Evolutionary conservation across 192 early-diverging fungal species (phyloP).

Genomic region (Backusella psychrophila): DNA sequence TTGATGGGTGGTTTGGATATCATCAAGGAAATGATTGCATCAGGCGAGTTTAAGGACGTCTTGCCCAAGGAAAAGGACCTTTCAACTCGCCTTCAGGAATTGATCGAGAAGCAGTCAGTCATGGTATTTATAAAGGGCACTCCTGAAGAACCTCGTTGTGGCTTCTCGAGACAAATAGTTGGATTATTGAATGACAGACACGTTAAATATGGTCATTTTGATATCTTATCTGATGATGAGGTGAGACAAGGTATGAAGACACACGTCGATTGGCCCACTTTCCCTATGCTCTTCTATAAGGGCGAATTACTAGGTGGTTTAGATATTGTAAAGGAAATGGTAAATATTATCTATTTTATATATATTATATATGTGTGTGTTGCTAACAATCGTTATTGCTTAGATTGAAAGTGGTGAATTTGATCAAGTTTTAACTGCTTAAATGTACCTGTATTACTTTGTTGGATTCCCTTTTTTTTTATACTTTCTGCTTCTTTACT

Average conservation of each 20-base stretch:
- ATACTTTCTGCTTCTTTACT: neutral
- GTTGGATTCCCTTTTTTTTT: neutral
- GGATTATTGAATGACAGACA: conserved; percentile 71
- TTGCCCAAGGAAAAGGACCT: conserved; percentile 78
- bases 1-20: conserved; percentile 97
- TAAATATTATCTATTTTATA: conserved; percentile 21
- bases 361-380: neutral
- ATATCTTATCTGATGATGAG: conserved; percentile 91
- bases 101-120: conserved; percentile 66
- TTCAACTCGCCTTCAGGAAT: conserved; percentile 67
- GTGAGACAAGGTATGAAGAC: conserved; percentile 89
- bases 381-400: neutral
- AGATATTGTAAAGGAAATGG: conserved; percentile 94
- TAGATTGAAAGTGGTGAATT: conserved; percentile 65
- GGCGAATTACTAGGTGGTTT: conserved; percentile 93
- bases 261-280: conserved; percentile 94
- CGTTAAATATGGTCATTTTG: conserved; percentile 83
- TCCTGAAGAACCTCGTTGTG: conserved; percentile 87
- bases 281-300: conserved; percentile 89
- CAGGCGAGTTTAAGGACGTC: conserved; percentile 83
- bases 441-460: conserved; percentile 3
- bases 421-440: conserved; percentile 55
- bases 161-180: conserved; percentile 85
- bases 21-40: conserved; percentile 82
- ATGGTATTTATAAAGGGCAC: conserved; percentile 99